A percentile compares a stretch with the other conserved stretches of the same genome.
These are phyloP conservation scores for Colletotrichum limetticola DNA, from an alignment of 2,329 filamentous ascomycete species.

Conservation along the genomic window DNA sequence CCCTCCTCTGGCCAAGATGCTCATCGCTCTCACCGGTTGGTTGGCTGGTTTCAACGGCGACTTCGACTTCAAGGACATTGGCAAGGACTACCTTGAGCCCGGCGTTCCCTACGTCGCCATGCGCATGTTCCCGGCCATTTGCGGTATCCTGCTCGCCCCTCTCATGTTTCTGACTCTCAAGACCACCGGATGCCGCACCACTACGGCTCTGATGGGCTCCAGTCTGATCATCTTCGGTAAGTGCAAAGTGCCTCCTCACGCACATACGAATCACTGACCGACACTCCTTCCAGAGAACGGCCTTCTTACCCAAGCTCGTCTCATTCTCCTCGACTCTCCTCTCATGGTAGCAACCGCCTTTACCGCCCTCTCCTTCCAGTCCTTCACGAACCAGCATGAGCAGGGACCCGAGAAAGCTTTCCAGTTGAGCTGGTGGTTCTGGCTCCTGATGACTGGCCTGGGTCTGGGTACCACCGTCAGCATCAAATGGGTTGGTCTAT, in stretches of 20 bases:
- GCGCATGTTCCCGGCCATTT: slow-evolving; percentile 90
- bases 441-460: slow-evolving; percentile 87
- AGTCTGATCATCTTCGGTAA: slow-evolving; percentile 90
- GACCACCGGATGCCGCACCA: slow-evolving; percentile 87
- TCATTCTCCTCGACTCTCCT: slow-evolving; percentile 96
- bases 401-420: slow-evolving; percentile 91
- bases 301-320: slow-evolving; percentile 90
- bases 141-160: slow-evolving; percentile 88
- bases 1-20: slow-evolving; percentile 93
- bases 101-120: slow-evolving; percentile 97
- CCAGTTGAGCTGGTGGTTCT: slow-evolving; percentile 95
- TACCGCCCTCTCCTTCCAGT: slow-evolving; percentile 89
- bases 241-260: background rate
- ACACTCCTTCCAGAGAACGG: slow-evolving; percentile 79
- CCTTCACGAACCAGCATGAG: slow-evolving; percentile 97
- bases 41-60: slow-evolving; percentile 93
- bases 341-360: slow-evolving; percentile 93
- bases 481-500: slow-evolving; percentile 98
- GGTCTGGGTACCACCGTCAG: slow-evolving; percentile 90
- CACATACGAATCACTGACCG: slow-evolving; percentile 37
- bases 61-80: slow-evolving; percentile 99
- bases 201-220: slow-evolving; percentile 85
- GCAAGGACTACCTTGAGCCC: slow-evolving; percentile 97
- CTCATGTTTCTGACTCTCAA: slow-evolving; percentile 96
- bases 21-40: slow-evolving; percentile 95